Evolutionary conservation across 2,329 filamentous ascomycete species (phyloP).

Genomic region (Tolypocladium album): DNA sequence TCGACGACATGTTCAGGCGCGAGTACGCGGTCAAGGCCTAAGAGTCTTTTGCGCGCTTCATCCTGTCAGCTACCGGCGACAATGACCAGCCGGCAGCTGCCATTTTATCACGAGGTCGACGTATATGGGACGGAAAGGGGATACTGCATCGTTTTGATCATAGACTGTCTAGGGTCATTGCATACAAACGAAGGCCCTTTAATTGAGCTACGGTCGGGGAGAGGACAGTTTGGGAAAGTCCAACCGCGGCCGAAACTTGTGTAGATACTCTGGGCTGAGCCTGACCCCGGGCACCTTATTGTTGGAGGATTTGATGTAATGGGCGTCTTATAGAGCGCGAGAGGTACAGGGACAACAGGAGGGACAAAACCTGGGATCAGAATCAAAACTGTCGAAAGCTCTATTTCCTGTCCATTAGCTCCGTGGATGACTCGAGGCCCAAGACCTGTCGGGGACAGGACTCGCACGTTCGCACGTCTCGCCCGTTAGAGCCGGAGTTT

Average conservation of each 20-base stretch:
- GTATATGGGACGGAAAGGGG: conserved; percentile 1
- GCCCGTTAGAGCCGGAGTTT: neutral
- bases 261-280: conserved; percentile 3
- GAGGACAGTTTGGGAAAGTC: neutral
- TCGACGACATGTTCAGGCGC: conserved; percentile 81
- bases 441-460: neutral
- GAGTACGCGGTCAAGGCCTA: conserved; percentile 68
- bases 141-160: conserved; percentile 4
- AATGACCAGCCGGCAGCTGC: neutral
- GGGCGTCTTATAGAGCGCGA: neutral
- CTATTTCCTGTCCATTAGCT: neutral
- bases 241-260: conserved; percentile 1
- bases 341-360: neutral
- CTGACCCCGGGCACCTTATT: neutral
- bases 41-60: conserved; percentile 1
- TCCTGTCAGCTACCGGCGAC: neutral
- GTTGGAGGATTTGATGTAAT: neutral
- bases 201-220: conserved; percentile 2
- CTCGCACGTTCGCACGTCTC: too few species aligned
- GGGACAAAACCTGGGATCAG: neutral
- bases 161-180: conserved; percentile 2
- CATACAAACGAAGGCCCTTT: neutral
- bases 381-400: neutral
- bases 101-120: conserved; percentile 5
- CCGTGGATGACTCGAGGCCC: neutral